These are phyloP conservation scores for Ogataea corticis DNA, from an alignment of 805 yeast species.

Conservation along the genomic window DNA sequence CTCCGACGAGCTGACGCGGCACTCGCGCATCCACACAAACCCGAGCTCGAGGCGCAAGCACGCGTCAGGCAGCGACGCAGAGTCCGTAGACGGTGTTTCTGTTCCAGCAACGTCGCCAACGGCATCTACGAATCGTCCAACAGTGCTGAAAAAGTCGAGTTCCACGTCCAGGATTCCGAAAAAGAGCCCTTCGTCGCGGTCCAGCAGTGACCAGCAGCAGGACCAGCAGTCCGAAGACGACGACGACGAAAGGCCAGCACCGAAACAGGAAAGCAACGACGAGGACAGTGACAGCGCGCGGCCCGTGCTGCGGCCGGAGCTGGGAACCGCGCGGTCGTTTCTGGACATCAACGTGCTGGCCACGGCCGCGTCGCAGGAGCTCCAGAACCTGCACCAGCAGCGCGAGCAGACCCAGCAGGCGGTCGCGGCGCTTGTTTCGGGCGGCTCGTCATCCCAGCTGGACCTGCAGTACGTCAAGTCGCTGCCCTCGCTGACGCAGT, in stretches of 20 bases:
- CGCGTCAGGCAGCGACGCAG: slow-evolving; percentile 17
- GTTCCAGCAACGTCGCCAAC: slow-evolving; percentile 17
- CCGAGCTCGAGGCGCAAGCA: slow-evolving; percentile 41
- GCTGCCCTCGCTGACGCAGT: slow-evolving; percentile 52
- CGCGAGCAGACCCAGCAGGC: slow-evolving; percentile 23
- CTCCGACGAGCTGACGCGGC: slow-evolving; percentile 84
- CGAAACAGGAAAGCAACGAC: slow-evolving; percentile 17
- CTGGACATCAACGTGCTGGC: slow-evolving; percentile 53
- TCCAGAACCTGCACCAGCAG: slow-evolving; percentile 41
- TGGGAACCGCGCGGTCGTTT: slow-evolving; percentile 22
- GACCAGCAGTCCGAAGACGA: slow-evolving; percentile 3
- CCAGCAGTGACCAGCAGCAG: slow-evolving; percentile 5
- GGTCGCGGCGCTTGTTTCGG: slow-evolving; percentile 22
- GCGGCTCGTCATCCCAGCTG: slow-evolving; percentile 11
- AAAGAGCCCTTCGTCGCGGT: slow-evolving; percentile 7
- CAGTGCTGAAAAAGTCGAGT: slow-evolving; percentile 18
- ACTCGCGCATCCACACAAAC: slow-evolving; percentile 74
- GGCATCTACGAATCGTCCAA: slow-evolving; percentile 13
- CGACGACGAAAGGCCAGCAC: neutral
- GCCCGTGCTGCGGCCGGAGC: slow-evolving; percentile 21
- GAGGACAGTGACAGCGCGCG: slow-evolving; percentile 21
- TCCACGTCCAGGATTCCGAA: slow-evolving; percentile 20
- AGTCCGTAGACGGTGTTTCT: slow-evolving; percentile 14
- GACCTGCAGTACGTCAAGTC: slow-evolving; percentile 45
- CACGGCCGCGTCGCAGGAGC: slow-evolving; percentile 56